Conservation (phyloP, 139 green algal genomes). For the Coccomyxa sp. region DNA sequence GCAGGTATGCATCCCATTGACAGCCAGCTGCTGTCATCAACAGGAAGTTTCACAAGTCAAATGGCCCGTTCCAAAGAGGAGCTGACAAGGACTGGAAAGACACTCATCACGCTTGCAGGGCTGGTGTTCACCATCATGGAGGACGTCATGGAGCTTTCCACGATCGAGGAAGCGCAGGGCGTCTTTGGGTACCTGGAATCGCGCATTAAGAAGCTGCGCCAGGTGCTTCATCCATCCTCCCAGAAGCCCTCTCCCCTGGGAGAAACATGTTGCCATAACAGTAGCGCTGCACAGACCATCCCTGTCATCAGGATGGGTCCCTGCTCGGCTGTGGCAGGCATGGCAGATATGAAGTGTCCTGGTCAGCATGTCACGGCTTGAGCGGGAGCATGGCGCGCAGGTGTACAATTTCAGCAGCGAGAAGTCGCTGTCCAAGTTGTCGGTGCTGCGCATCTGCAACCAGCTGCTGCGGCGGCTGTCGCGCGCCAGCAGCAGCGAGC, state of each 20-base stretch:
- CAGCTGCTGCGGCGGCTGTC: slow-evolving; percentile 51
- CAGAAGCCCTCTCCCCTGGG: too few species aligned
- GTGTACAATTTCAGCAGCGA: background rate
- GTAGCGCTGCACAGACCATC: too few species aligned
- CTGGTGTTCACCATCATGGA: background rate
- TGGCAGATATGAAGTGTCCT: background rate
- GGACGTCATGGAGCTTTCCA: slow-evolving; percentile 23
- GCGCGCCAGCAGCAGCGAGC: slow-evolving; percentile 23
- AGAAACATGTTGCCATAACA: too few species aligned
- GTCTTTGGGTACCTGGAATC: slow-evolving; percentile 36
- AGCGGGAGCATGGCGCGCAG: too few species aligned
- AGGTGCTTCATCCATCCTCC: background rate
- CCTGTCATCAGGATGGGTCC: too few species aligned
- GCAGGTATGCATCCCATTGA: too few species aligned
- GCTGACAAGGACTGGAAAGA: too few species aligned
- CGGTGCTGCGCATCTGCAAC: slow-evolving; percentile 60
- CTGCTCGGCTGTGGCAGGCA: background rate
- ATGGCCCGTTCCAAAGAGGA: too few species aligned
- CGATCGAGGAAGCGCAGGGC: slow-evolving; percentile 20
- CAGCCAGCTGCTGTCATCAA: too few species aligned
- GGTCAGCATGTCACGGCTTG: too few species aligned
- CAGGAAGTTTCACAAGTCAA: too few species aligned
- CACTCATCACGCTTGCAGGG: background rate
- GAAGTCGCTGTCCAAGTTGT: slow-evolving; percentile 24
- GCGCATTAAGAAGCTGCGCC: background rate